Evolutionary conservation across 768 basidiomycete genomes (phyloP).

Genomic region (Hygrocybe punicea): DNA sequence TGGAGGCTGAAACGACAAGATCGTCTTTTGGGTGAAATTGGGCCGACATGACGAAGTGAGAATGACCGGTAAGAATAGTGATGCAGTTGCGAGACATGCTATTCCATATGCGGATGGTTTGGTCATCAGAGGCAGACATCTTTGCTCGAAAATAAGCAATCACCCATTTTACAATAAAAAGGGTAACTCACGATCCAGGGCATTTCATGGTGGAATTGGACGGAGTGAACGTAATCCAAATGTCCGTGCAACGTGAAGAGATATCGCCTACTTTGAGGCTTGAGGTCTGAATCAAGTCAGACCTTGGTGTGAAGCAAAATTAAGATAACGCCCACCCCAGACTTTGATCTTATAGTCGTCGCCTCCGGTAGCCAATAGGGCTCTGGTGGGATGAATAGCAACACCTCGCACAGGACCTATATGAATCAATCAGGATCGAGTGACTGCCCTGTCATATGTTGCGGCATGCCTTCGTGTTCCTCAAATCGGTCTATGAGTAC

Average conservation of each 20-base stretch:
- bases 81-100: constrained; percentile 97
- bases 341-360: constrained; percentile 99
- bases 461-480: constrained; percentile 84
- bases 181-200: constrained; percentile 86
- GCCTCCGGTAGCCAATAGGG: constrained; percentile 87
- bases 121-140: constrained; percentile 92
- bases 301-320: neutral
- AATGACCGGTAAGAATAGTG: constrained; percentile 96
- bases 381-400: constrained; percentile 91
- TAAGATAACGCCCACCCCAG: constrained; percentile 67
- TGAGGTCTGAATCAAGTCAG: constrained; percentile 56
- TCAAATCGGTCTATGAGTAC: constrained; percentile 97
- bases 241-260: constrained; percentile 91
- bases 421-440: constrained; percentile 2
- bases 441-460: constrained; percentile 20
- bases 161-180: neutral
- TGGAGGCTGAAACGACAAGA: constrained; percentile 93
- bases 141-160: constrained; percentile 29
- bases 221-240: constrained; percentile 95
- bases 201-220: constrained; percentile 98
- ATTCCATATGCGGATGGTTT: constrained; percentile 99
- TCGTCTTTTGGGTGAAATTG: constrained; percentile 99
- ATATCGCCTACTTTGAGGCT: constrained; percentile 83
- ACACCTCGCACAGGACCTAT: constrained; percentile 95
- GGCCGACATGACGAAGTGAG: constrained; percentile 99